These are phyloP conservation scores for Penicillium brasilianum DNA, from an alignment of 2,329 filamentous ascomycete genomes.

Conservation along the genomic window DNA sequence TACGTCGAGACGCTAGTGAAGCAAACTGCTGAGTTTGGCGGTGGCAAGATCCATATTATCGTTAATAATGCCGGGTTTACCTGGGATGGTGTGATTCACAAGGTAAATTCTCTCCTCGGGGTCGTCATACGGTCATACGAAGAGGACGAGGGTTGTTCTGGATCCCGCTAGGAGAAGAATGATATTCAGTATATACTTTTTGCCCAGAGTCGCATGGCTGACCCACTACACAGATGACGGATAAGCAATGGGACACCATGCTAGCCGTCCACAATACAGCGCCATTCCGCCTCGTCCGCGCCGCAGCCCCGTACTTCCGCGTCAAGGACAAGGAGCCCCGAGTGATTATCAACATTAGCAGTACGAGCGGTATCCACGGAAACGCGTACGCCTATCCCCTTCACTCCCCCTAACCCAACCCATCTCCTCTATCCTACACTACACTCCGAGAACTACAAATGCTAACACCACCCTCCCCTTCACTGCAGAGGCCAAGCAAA, in stretches of 20 bases:
- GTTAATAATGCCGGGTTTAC: slow-evolving; percentile 93
- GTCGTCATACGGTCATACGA: too few relatives aligned
- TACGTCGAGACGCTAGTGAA: slow-evolving; percentile 76
- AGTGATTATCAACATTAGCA: slow-evolving; percentile 82
- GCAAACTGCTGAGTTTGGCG: slow-evolving; percentile 77
- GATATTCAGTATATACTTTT: background rate
- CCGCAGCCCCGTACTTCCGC: slow-evolving; percentile 83
- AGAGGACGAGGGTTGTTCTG: too few relatives aligned
- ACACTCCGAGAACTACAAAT: background rate
- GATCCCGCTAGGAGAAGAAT: background rate
- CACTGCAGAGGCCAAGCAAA: slow-evolving; percentile 73
- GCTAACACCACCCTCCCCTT: slow-evolving; percentile 1
- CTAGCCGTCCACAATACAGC: slow-evolving; percentile 81
- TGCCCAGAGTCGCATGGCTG: background rate
- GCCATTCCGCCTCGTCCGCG: slow-evolving; percentile 81
- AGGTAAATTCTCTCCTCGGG: slow-evolving; percentile 51
- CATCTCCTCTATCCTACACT: background rate
- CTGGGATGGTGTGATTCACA: slow-evolving; percentile 92
- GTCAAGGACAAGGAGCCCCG: slow-evolving; percentile 81
- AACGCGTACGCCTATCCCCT: slow-evolving; percentile 61
- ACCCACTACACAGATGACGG: slow-evolving; percentile 65
- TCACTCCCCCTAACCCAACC: slow-evolving; percentile 9
- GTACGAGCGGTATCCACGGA: slow-evolving; percentile 79
- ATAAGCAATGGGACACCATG: slow-evolving; percentile 92
- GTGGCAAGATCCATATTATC: slow-evolving; percentile 87